A percentile compares a stretch with the other conserved stretches of the same genome.
phyloP scores from a whole-genome alignment of 2,329 filamentous ascomycete genomes.

The Aspergillus puulaauensis region DNA sequence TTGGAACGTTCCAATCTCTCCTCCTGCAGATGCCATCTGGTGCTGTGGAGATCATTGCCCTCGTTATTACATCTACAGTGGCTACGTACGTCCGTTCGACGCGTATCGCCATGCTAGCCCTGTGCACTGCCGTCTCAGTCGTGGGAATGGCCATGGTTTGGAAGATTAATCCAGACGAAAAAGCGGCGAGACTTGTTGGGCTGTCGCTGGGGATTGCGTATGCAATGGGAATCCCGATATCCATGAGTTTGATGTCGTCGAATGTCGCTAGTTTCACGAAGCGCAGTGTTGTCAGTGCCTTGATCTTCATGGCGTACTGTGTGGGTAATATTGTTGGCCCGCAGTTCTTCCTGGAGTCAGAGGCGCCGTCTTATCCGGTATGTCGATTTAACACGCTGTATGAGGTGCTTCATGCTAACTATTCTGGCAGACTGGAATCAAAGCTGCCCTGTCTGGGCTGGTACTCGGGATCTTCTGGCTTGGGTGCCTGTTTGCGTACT shows the following conservation, averaged over 20 bases:
- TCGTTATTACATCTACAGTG: conserved; percentile 28
- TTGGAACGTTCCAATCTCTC: conserved; percentile 35
- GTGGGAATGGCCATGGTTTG: conserved; percentile 36
- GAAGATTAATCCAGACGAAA: conserved; percentile 23
- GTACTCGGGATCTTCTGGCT: conserved; percentile 31
- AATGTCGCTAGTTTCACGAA: conserved; percentile 40
- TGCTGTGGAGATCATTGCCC: conserved; percentile 33
- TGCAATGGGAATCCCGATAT: conserved; percentile 35
- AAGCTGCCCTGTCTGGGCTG: conserved; percentile 30
- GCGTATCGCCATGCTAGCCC: conserved; percentile 34
- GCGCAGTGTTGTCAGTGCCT: conserved; percentile 38
- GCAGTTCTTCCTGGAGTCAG: conserved; percentile 31
- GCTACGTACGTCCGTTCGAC: conserved; percentile 28
- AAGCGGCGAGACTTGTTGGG: conserved; percentile 29
- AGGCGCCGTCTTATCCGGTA: conserved; percentile 34
- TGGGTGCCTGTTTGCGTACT: conserved; percentile 28
- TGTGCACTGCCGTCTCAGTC: conserved; percentile 29
- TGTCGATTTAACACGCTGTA: conserved; percentile 2
- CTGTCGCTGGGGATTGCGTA: conserved; percentile 33
- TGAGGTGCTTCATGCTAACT: neutral
- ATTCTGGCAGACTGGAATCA: conserved; percentile 33
- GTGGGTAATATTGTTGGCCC: conserved; percentile 36
- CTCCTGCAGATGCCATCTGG: conserved; percentile 39
- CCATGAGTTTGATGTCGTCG: conserved; percentile 34
- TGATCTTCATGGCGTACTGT: conserved; percentile 49